Base-by-base conservation (phyloP, 2,329 filamentous ascomycete genomes). In the Xylariaceae sp. region DNA sequence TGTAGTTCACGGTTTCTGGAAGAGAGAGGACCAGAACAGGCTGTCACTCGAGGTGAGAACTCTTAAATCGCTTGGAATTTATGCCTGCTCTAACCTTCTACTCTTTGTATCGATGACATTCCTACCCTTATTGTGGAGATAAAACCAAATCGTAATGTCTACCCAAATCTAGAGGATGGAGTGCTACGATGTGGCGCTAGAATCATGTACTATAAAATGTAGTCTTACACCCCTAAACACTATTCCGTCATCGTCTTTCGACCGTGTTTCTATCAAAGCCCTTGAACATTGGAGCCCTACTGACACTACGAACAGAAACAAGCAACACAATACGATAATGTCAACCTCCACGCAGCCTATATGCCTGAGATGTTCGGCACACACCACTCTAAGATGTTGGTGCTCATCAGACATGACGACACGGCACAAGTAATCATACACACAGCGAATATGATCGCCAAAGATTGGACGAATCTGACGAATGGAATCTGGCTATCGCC, bases 401-500 rank as follows among this genome's bases (percentile, higher is more conserved):
- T 96, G n/a, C 72, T 96, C 3, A 77, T 96, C 57, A 82, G 89
- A 4, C 85, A 89, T 68, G 91, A 96, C 67, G 84, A 88, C 57
- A 83, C 80, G 0, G 89, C 87, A 0, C 88, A 95, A 71, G 75
- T 96, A 5, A 73, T 95, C 50, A 92, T 96, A 24, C 90, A 95
- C 63, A 96, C 92, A 0, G 91, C 92, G 15, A 96, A 96, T 63
- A 91, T 96, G 87, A 93, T 96, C n/a, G 67, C 80, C 3, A 85
- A 86, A 50, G 92, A 96, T 69, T 96, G 92, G 92, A 81, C 78
- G 1, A 94, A 94, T 62, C 89, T 96, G 88, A 89, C 86, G 1
- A 91, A 96, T 69, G 91, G 84, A 1, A 82, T 89, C 4, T 96
- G 92, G 92, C 78, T 75, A 43, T 93, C 90, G 0, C 90, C 90